Base-by-base conservation (phyloP, 345 rosid species). In the Rhizophora mangle region DNA sequence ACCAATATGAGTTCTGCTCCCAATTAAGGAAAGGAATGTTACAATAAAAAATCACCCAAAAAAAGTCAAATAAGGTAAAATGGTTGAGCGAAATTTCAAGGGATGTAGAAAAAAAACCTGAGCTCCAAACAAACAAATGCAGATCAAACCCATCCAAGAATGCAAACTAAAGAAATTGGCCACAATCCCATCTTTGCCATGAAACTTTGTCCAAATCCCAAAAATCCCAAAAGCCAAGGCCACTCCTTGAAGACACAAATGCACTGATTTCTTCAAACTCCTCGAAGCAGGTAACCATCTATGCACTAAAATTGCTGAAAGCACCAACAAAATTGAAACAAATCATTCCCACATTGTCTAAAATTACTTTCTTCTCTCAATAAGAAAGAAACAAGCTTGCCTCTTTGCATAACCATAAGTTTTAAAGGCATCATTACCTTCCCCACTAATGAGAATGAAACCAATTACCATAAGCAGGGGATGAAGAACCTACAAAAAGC, bases 121-220 rank as follows among this genome's bases (percentile, higher is more conserved):
- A 57, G 90, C 89, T 65, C 83, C 89, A 74, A 91, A 94, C 81
- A 94, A 80, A 81, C 80, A 85, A 71, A 94, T 68, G 75, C 95
- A 94, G 82, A 86, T 68, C 71, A 94, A 82, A 56, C 98, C 98
- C 95, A 91, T 91, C 98, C 98, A 94, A 78, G 97, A 94, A 86
- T 94, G 98, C 64, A 94, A 84, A 75, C 89, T 91, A 36, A 79
- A 91, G 85, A 94, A 94, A 78, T 94, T 91, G 39, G 93, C 89
- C 58, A 88, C 77, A 58, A 89, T 29, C 19, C 98, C 98, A 27
- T 78, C 71, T 32, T 78, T 57, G 20, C 83, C 82, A 13, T 83
- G 93, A 64, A 94, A 94, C 80, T 81, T 94, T 5, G 93, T 89
- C 97, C 98, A 94, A 43, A 94, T 86, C 67, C 98, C 98, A 68